These are phyloP conservation scores for Caloboletus inedulis DNA, from an alignment of 1,284 basidiomycete genomes.

Conservation along the genomic window DNA sequence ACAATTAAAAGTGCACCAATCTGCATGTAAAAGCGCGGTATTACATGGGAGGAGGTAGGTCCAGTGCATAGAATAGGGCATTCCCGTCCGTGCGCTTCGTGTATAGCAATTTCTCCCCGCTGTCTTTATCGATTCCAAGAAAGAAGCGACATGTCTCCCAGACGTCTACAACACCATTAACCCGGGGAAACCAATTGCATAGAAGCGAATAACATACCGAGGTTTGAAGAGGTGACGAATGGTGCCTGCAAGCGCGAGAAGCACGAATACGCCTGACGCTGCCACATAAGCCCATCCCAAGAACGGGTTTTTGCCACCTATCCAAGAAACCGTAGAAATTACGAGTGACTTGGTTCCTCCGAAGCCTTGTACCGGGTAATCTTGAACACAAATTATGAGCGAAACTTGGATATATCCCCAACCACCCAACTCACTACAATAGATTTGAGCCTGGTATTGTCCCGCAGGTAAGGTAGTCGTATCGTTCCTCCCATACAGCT, in stretches of 20 bases:
- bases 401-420: neutral
- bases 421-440: constrained; percentile 68
- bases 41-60: constrained; percentile 24
- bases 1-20: constrained; percentile 23
- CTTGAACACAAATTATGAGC: constrained; percentile 41
- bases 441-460: constrained; percentile 73
- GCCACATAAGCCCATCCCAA: constrained; percentile 96
- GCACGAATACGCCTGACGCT: constrained; percentile 82
- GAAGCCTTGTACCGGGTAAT: constrained; percentile 92
- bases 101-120: constrained; percentile 5
- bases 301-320: constrained; percentile 97
- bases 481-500: constrained; percentile 93
- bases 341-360: constrained; percentile 96
- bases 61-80: constrained; percentile 19
- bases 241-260: constrained; percentile 87
- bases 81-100: constrained; percentile 1
- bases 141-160: constrained; percentile 81
- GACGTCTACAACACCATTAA: constrained; percentile 44
- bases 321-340: constrained; percentile 96
- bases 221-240: constrained; percentile 91
- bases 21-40: constrained; percentile 13
- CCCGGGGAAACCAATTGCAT: neutral
- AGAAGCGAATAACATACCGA: constrained; percentile 57
- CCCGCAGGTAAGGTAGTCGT: constrained; percentile 69
- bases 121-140: constrained; percentile 73